Percentiles rank a stretch among this genome's conserved stretches.
Conservation (phyloP, 225 moss, liverwort and hornwort genomes). For the Lunularia cruciata region DNA sequence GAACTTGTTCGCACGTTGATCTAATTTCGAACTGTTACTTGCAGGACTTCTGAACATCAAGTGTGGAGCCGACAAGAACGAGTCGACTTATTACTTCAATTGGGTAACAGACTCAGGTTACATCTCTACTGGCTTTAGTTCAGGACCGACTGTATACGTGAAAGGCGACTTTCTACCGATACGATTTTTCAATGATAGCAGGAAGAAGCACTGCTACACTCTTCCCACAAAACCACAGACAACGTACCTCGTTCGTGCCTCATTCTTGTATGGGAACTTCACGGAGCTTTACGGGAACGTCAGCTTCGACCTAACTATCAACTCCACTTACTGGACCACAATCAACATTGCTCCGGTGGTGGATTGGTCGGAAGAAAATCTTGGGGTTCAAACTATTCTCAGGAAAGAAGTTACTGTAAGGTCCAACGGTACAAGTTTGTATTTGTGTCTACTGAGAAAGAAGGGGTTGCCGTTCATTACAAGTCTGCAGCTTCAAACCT, state of each 20-base stretch:
- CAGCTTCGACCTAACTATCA: constrained; percentile 36
- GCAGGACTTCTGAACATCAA: constrained; percentile 28
- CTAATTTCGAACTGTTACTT: neutral
- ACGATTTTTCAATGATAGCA: constrained; percentile 34
- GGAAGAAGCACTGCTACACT: constrained; percentile 32
- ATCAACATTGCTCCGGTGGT: constrained; percentile 28
- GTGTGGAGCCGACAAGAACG: constrained; percentile 28
- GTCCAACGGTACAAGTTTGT: constrained; percentile 15
- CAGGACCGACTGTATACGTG: constrained; percentile 15
- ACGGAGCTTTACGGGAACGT: constrained; percentile 29
- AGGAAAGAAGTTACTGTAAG: constrained; percentile 26
- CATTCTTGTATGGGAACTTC: constrained; percentile 27
- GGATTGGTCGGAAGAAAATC: constrained; percentile 18
- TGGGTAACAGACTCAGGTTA: constrained; percentile 30
- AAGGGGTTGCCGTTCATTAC: constrained; percentile 31
- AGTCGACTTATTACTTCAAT: constrained; percentile 14
- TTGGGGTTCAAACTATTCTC: constrained; percentile 14
- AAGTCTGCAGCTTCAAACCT: constrained; percentile 10
- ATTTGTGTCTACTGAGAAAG: constrained; percentile 30
- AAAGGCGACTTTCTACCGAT: neutral
- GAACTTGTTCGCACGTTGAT: neutral
- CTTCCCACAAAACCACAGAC: constrained; percentile 26
- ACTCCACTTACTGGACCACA: constrained; percentile 38
- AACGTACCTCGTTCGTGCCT: constrained; percentile 32
- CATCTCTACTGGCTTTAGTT: constrained; percentile 21